Evolutionary conservation across 2,329 filamentous ascomycete species (phyloP), one percentile per base, ranked within the genome.

Genomic region (Capronia americana): DNA sequence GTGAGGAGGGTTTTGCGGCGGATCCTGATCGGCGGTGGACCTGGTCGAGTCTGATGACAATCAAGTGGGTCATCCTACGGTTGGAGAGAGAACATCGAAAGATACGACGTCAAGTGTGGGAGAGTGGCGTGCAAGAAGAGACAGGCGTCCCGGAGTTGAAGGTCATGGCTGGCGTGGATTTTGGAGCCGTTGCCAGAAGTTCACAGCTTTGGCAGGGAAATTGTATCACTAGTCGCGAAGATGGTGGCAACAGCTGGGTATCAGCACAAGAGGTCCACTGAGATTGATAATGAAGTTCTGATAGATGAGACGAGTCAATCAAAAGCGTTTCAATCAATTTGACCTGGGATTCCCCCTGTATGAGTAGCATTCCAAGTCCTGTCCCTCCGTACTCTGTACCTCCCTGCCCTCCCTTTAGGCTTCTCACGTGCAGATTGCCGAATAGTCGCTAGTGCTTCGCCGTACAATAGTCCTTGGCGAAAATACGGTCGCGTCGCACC

Each of bases 41-140:
- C 74, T 82, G 79, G 79, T 79, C 79, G 77, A 80, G 77, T 71
- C 76, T 82, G 63, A 77, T 82, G 73, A 81, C 81, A 61, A 77
- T 81, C 72, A 75, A 76, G 62, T 82, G 79, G 78, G 77, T 78
- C 61, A 80, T 82, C 71, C 75, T 81, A 75, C 76, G 77, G 73
- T 76, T 82, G 67, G 74, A 77, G 67, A 75, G 74, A 71, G 76
- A 77, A 57, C 75, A 75, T 75, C 74, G 72, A 69, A 71, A 70
- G 41, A 74, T 75, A 68, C 72, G 69, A 65, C 73, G 72, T 71
- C 67, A 70, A 73, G 70, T 71, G 63, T 73, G 67, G 68, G 23
- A 59, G 44, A 61, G 17, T 4, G 46, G 46, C 17, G 30, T 10
- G 23, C 46, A 32, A 17, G 58, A 26, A 12, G 34, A 66, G 38